These are phyloP conservation scores for Exophiala aquamarina DNA, from an alignment of 2,329 filamentous ascomycete genomes.

Conservation along the genomic window DNA sequence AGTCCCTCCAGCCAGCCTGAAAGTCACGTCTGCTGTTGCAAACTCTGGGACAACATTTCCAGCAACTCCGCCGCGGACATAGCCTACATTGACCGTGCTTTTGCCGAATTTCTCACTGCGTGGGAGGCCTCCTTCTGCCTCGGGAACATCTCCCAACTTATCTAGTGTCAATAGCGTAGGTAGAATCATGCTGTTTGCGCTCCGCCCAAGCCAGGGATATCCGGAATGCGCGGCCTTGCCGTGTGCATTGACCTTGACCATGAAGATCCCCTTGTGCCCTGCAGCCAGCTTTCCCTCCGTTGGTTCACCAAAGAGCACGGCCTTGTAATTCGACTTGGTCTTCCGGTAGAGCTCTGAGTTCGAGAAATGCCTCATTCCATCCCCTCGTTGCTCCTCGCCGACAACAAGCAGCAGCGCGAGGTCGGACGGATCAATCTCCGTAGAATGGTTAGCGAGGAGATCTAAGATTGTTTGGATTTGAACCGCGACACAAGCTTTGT, in stretches of 20 bases:
- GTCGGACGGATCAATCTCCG: slow-evolving; percentile 27
- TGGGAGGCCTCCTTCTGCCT: slow-evolving; percentile 61
- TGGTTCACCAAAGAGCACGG: slow-evolving; percentile 88
- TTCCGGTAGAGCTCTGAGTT: slow-evolving; percentile 45
- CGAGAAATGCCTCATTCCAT: slow-evolving; percentile 68
- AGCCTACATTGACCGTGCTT: slow-evolving; percentile 85
- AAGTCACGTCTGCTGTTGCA: slow-evolving; percentile 66
- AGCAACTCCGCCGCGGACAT: slow-evolving; percentile 77
- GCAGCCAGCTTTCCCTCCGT: slow-evolving; percentile 84
- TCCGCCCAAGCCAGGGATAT: slow-evolving; percentile 86
- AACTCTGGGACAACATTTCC: slow-evolving; percentile 81
- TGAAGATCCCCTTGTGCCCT: slow-evolving; percentile 84
- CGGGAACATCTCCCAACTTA: slow-evolving; percentile 52
- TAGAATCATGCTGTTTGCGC: slow-evolving; percentile 78
- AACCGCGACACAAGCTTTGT: slow-evolving; percentile 47
- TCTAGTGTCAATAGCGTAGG: slow-evolving; percentile 68
- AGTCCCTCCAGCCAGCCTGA: slow-evolving; percentile 68
- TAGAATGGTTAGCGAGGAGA: slow-evolving; percentile 43
- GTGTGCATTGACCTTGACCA: slow-evolving; percentile 64
- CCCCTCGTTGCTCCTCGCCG: slow-evolving; percentile 77
- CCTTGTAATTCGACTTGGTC: slow-evolving; percentile 51
- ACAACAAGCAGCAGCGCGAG: slow-evolving; percentile 64
- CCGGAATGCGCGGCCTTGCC: slow-evolving; percentile 85
- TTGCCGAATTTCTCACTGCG: slow-evolving; percentile 76
- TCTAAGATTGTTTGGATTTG: slow-evolving; percentile 45